phyloP scores from a whole-genome alignment of 768 basidiomycete species.

The Porpolomopsis calyptriformis region DNA sequence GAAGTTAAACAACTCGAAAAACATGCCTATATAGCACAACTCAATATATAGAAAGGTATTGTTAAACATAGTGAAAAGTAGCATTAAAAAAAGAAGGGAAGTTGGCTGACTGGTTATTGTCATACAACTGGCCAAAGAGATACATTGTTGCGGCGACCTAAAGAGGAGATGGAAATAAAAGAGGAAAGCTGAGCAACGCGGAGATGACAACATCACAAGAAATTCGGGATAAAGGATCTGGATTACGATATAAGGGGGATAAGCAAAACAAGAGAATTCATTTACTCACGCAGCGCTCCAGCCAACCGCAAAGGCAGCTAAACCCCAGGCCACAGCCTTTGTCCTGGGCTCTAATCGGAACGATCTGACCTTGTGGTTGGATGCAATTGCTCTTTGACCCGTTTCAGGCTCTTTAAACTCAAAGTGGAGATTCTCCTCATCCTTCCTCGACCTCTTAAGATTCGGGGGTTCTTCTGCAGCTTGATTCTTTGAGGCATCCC shows the following conservation, averaged over 20 bases:
- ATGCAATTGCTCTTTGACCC: conserved; percentile 38
- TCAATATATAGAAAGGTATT: too few relatives aligned
- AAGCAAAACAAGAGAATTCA: background rate
- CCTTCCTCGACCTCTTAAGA: conserved; percentile 50
- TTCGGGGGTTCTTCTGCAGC: conserved; percentile 17
- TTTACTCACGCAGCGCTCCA: conserved; percentile 68
- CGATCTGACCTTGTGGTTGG: conserved; percentile 52
- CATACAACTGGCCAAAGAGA: conserved; percentile 1
- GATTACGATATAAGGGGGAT: conserved; percentile 4
- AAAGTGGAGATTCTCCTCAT: conserved; percentile 44
- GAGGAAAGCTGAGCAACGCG: background rate
- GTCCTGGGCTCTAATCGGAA: conserved; percentile 53
- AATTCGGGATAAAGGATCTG: conserved; percentile 51
- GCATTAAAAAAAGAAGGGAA: background rate
- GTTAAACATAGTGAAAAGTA: background rate
- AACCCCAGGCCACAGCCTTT: conserved; percentile 75
- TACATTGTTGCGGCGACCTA: background rate
- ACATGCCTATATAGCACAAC: background rate
- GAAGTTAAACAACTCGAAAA: background rate
- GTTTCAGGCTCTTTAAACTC: conserved; percentile 61
- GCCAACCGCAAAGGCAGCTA: conserved; percentile 75
- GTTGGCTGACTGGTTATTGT: background rate
- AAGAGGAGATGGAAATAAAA: background rate
- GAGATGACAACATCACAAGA: conserved; percentile 29
- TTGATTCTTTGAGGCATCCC: conserved; percentile 25